These are phyloP conservation scores for Alternaria brassicae DNA, from an alignment of 2,329 filamentous ascomycete species.

Conservation along the genomic window DNA sequence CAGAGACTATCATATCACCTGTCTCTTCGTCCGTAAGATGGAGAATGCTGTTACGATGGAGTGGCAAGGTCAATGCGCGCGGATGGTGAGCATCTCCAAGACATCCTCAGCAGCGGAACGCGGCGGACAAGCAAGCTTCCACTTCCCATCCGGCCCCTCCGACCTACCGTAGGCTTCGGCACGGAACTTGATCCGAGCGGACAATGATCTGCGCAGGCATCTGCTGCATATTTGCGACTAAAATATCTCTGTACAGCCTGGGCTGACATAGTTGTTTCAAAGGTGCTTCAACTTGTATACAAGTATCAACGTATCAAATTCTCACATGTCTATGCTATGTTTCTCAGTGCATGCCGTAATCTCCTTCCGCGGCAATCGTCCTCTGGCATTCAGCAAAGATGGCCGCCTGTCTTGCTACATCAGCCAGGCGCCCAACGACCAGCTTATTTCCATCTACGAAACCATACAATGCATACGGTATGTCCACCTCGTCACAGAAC, in stretches of 20 bases:
- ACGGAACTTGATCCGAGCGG: conserved; percentile 8
- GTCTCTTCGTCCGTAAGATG: background rate
- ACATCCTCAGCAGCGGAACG: conserved; percentile 2
- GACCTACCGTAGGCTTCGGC: too few species aligned
- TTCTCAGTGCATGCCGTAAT: conserved; percentile 38
- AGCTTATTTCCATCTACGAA: conserved; percentile 70
- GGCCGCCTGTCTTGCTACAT: conserved; percentile 67
- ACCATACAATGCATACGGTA: conserved; percentile 67
- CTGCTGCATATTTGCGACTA: background rate
- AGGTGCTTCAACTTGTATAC: too few species aligned
- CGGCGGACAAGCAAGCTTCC: conserved; percentile 14
- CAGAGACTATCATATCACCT: background rate
- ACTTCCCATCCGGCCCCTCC: conserved; percentile 1
- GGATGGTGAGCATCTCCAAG: background rate
- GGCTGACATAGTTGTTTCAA: too few species aligned
- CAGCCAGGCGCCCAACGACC: conserved; percentile 61
- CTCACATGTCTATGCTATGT: background rate
- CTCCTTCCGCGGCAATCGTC: conserved; percentile 48
- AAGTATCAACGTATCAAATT: background rate
- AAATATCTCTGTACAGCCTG: background rate
- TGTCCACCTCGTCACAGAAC: conserved; percentile 69
- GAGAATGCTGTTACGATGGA: background rate
- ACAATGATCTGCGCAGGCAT: conserved; percentile 4
- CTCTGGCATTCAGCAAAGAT: conserved; percentile 65
- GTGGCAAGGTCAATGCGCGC: background rate